Percentiles rank a stretch among this genome's conserved stretches.
phyloP scores from a whole-genome alignment of 1,139 yeast genomes.

The Oligophagozyma castellii region DNA sequence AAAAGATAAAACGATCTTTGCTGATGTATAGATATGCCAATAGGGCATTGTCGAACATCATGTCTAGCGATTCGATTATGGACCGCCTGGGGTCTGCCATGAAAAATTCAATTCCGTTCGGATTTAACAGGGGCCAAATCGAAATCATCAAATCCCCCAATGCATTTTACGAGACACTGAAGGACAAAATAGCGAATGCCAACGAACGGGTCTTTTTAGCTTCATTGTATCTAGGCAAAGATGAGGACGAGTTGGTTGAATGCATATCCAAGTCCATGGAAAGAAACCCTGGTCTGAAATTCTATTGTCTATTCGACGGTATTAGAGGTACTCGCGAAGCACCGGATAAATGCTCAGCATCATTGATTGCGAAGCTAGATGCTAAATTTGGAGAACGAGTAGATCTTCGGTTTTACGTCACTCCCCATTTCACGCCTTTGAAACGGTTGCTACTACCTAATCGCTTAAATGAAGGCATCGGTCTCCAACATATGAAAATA shows the following conservation, averaged over 20 bases:
- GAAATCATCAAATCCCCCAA: constrained; percentile 52
- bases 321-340: constrained; percentile 89
- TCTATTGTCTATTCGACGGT: constrained; percentile 72
- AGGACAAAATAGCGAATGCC: constrained; percentile 39
- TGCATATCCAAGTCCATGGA: constrained; percentile 45
- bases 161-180: constrained; percentile 53
- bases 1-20: too few relatives aligned
- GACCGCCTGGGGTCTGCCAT: too few relatives aligned
- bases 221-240: constrained; percentile 74
- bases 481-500: constrained; percentile 93
- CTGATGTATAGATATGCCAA: too few relatives aligned
- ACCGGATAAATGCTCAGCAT: constrained; percentile 67
- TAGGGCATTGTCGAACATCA: too few relatives aligned
- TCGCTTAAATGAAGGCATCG: constrained; percentile 80
- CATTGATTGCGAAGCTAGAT: constrained; percentile 54
- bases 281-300: constrained; percentile 45
- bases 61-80: too few relatives aligned
- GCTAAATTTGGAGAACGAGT: constrained; percentile 60
- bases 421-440: constrained; percentile 71
- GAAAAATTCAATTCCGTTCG: too few relatives aligned
- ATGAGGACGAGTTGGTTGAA: constrained; percentile 61
- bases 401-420: constrained; percentile 73
- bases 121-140: constrained; percentile 44
- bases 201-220: constrained; percentile 62
- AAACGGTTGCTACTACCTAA: constrained; percentile 57